Percentiles rank a stretch among this genome's conserved stretches.
Conservation (phyloP, 2,329 filamentous ascomycete genomes). For the Colletotrichum sp. region DNA sequence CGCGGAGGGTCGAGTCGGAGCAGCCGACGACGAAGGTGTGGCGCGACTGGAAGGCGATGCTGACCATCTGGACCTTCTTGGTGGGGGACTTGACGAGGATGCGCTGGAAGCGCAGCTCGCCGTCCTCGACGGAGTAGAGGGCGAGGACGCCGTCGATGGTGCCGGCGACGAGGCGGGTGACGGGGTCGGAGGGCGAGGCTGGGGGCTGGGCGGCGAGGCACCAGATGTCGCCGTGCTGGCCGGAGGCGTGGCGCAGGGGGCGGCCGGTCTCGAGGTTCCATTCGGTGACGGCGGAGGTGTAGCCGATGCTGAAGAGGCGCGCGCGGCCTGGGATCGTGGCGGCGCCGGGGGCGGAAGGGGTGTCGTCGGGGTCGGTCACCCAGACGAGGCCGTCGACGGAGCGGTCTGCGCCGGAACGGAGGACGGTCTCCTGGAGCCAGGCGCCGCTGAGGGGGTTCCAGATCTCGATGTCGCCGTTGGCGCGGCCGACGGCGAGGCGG, state of each 20-base stretch:
- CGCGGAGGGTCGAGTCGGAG: slow-evolving; percentile 93
- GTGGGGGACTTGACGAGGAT: slow-evolving; percentile 77
- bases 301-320: slow-evolving; percentile 94
- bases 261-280: slow-evolving; percentile 87
- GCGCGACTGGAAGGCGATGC: slow-evolving; percentile 86
- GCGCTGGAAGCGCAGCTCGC: slow-evolving; percentile 80
- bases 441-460: slow-evolving; percentile 86
- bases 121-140: slow-evolving; percentile 84
- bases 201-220: slow-evolving; percentile 86
- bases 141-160: slow-evolving; percentile 92
- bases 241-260: slow-evolving; percentile 82
- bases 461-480: slow-evolving; percentile 96
- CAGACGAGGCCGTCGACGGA: slow-evolving; percentile 91
- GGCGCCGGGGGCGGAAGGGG: slow-evolving; percentile 47
- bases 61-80: slow-evolving; percentile 88
- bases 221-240: slow-evolving; percentile 96
- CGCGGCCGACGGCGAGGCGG: slow-evolving; percentile 87
- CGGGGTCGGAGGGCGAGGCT: slow-evolving; percentile 29
- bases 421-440: slow-evolving; percentile 90
- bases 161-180: slow-evolving; percentile 76
- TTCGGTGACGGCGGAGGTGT: slow-evolving; percentile 89
- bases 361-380: slow-evolving; percentile 84
- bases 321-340: slow-evolving; percentile 48
- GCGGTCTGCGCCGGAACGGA: slow-evolving; percentile 82
- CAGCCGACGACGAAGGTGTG: slow-evolving; percentile 87